phyloP scores from a whole-genome alignment of 345 rosid genomes.

The Salix arbutifolia region DNA sequence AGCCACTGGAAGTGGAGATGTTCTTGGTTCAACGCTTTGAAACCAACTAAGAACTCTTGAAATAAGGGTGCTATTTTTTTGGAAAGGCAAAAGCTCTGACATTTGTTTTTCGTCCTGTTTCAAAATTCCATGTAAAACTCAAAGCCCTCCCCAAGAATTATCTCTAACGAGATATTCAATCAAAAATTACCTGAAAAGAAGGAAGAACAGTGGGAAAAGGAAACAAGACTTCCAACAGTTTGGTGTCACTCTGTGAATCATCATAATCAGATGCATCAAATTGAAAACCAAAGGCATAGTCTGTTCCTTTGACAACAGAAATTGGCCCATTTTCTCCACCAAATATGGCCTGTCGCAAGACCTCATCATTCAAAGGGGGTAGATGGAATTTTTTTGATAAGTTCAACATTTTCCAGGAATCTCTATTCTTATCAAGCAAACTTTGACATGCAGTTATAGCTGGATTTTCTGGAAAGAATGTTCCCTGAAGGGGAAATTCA shows the following conservation, averaged over 20 bases:
- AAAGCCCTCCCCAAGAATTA: constrained; percentile 8
- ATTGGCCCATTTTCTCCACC: constrained; percentile 29
- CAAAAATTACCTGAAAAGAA: constrained; percentile 55
- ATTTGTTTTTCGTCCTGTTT: constrained; percentile 59
- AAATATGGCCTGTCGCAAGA: constrained; percentile 58
- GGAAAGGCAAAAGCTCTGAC: constrained; percentile 78
- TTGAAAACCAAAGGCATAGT: constrained; percentile 72
- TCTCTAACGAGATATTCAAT: neutral
- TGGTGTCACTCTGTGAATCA: constrained; percentile 52
- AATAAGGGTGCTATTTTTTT: constrained; percentile 81
- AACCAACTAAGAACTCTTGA: constrained; percentile 77
- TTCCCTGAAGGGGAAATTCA: constrained; percentile 25
- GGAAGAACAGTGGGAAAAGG: constrained; percentile 96
- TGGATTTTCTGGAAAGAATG: constrained; percentile 81
- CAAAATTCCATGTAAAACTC: constrained; percentile 17
- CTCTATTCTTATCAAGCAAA: constrained; percentile 45
- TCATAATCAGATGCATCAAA: constrained; percentile 55
- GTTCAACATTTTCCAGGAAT: constrained; percentile 53
- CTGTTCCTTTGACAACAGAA: constrained; percentile 50
- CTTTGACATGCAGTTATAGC: constrained; percentile 55
- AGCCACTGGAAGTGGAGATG: constrained; percentile 70
- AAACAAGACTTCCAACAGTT: constrained; percentile 66
- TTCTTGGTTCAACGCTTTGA: constrained; percentile 52
- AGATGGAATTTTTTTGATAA: constrained; percentile 53
- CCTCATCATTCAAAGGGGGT: constrained; percentile 76